These are phyloP conservation scores for Tephrocybe sp. DNA, from an alignment of 768 basidiomycete genomes.

Conservation along the genomic window DNA sequence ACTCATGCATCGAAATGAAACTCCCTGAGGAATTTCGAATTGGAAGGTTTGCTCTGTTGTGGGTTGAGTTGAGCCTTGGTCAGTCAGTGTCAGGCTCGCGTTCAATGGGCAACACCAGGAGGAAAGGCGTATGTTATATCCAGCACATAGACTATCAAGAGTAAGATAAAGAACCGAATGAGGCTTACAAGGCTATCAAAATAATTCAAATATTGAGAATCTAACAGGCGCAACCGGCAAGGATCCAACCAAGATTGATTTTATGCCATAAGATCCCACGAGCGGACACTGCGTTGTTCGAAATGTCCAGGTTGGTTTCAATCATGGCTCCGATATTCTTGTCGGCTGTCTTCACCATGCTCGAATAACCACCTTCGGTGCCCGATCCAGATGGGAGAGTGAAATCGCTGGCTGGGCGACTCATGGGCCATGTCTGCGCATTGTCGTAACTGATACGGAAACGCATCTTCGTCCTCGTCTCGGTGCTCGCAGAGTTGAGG, in stretches of 20 bases:
- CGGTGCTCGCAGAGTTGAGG: conserved; percentile 1
- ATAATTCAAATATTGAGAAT: too few species aligned
- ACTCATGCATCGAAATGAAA: too few species aligned
- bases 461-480: not conserved
- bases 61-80: too few species aligned
- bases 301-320: not conserved
- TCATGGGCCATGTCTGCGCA: not conserved
- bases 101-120: too few species aligned
- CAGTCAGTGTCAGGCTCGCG: too few species aligned
- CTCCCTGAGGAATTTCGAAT: too few species aligned
- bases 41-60: too few species aligned
- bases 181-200: too few species aligned
- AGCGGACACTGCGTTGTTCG: not conserved
- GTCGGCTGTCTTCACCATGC: conserved; percentile 1
- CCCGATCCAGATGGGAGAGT: not conserved
- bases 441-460: conserved; percentile 4
- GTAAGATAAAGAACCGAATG: too few species aligned
- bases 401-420: not conserved
- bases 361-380: conserved; percentile 1
- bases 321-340: not conserved
- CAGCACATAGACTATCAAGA: too few species aligned
- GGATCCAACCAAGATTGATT: not conserved
- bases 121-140: too few species aligned
- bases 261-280: not conserved
- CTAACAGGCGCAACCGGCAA: not conserved